Evolutionary conservation across 345 rosid species (phyloP).

Genomic region (Laguncularia racemosa): DNA sequence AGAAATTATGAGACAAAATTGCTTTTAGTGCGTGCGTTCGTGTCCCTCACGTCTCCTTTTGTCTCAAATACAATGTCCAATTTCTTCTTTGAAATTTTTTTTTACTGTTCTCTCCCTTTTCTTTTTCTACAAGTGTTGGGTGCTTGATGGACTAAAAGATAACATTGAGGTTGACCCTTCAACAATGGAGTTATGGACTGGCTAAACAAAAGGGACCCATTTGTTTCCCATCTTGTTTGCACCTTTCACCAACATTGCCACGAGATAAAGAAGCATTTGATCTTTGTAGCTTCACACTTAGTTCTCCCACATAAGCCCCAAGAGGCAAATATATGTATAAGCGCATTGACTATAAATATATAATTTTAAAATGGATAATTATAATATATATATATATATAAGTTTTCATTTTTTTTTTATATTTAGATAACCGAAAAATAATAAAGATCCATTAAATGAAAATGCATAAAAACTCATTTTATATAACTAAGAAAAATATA

Average conservation of each 20-base stretch:
- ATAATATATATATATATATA: conserved; percentile 1
- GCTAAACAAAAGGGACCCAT: conserved; percentile 44
- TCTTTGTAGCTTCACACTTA: conserved; percentile 25
- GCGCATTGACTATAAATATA: too few relatives aligned
- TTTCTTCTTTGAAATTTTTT: not conserved
- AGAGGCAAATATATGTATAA: too few relatives aligned
- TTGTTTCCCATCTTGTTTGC: conserved; percentile 44
- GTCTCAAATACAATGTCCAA: conserved; percentile 14
- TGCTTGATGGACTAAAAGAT: conserved; percentile 28
- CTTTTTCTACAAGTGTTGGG: conserved; percentile 21
- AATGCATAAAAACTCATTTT: too few relatives aligned
- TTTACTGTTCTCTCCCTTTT: not conserved
- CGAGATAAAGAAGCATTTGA: conserved; percentile 19
- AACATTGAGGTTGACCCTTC: conserved; percentile 59
- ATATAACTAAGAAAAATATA: too few relatives aligned
- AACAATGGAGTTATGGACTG: conserved; percentile 29
- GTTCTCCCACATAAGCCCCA: too few relatives aligned
- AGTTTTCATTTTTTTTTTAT: conserved; percentile 15
- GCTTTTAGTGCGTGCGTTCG: conserved; percentile 23
- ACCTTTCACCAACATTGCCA: conserved; percentile 32
- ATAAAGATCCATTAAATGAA: too few relatives aligned
- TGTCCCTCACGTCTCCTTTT: conserved; percentile 33
- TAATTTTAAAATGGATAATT: too few relatives aligned
- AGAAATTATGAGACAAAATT: conserved; percentile 7
- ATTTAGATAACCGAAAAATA: not conserved